Conservation (phyloP, 352 stramenopile genomes). For the Aphanomyces astaci region DNA sequence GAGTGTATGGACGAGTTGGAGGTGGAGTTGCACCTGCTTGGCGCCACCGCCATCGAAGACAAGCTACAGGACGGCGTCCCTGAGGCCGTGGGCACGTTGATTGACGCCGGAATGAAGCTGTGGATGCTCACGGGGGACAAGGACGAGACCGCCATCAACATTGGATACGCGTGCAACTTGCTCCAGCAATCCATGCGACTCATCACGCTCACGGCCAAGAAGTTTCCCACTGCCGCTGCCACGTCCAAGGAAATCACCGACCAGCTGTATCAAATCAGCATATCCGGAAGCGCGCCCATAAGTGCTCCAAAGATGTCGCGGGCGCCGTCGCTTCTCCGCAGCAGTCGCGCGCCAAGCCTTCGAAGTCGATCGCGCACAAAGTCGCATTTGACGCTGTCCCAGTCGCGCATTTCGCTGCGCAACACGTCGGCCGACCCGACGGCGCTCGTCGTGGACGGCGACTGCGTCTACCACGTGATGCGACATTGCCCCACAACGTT, state of each 20-base stretch:
- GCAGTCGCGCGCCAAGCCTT: not conserved
- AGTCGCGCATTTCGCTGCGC: slow-evolving; percentile 7
- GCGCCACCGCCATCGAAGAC: slow-evolving; percentile 91
- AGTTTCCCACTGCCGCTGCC: slow-evolving; percentile 37
- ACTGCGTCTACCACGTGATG: slow-evolving; percentile 57
- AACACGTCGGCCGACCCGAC: not conserved
- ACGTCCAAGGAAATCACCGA: slow-evolving; percentile 44
- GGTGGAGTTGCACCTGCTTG: slow-evolving; percentile 69
- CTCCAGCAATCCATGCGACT: slow-evolving; percentile 78
- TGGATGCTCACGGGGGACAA: slow-evolving; percentile 94
- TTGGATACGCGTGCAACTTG: slow-evolving; percentile 85
- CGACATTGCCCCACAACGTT: slow-evolving; percentile 38
- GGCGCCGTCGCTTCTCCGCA: not conserved
- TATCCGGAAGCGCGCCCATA: not conserved
- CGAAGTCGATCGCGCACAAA: not conserved
- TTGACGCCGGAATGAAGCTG: slow-evolving; percentile 82
- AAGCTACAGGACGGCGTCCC: slow-evolving; percentile 88
- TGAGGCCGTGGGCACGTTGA: slow-evolving; percentile 78
- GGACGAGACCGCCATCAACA: slow-evolving; percentile 92
- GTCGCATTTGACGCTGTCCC: not conserved
- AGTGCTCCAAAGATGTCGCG: not conserved
- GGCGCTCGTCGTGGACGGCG: slow-evolving; percentile 66
- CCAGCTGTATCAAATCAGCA: slow-evolving; percentile 18
- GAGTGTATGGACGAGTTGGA: slow-evolving; percentile 80
- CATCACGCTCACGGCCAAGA: slow-evolving; percentile 53